Evolutionary conservation across 768 basidiomycete species (phyloP), one percentile per base, ranked within the genome.

Genomic region (Hericium coralloides): DNA sequence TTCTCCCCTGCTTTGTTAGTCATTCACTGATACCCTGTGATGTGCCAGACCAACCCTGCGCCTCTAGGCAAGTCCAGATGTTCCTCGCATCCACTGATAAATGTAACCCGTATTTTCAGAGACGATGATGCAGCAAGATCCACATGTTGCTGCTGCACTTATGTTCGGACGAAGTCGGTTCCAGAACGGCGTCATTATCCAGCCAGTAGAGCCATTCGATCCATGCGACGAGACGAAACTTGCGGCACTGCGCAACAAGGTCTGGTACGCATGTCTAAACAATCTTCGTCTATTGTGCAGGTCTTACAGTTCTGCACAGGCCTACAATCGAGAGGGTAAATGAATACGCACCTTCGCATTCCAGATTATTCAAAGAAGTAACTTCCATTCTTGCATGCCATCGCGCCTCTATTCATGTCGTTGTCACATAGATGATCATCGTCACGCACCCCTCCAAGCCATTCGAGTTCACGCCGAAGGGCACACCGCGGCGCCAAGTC

Each of bases 281-380:
- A 4, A 41, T 41, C 12, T 14, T 41, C 14, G 1, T 18, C 15
- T 41, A 15, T 5, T 15, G 12, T 8, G 39, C 6, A 41, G 14
- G 7, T 15, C 39, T 41, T 4, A 15, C 39, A 15, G 14, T 41
- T 18, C 4, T 49, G 48, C 2, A 14, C 8, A 76, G 73, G 73
- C 65, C 71, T 0, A 73, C 69, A 9, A 65, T 78, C 5, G 70
- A 76, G 60, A 57, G 67, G 49, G 67, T 72, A 56, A 80, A 79
- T 56, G 62, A 60, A n/a, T 70, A 64, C 47, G 76, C 76, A 0
- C 78, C 78, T 5, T 63, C 68, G 23, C 76, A 79, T 59, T 77
- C 76, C 6, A 61, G 75, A 22, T 60, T 79, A 7, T 77, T 77
- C 65, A 77, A 77, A 60, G 76, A 79, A 72, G 76, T 74, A 15